These are phyloP conservation scores for Saturnispora saitoi DNA, from an alignment of 805 yeast species.

Conservation along the genomic window DNA sequence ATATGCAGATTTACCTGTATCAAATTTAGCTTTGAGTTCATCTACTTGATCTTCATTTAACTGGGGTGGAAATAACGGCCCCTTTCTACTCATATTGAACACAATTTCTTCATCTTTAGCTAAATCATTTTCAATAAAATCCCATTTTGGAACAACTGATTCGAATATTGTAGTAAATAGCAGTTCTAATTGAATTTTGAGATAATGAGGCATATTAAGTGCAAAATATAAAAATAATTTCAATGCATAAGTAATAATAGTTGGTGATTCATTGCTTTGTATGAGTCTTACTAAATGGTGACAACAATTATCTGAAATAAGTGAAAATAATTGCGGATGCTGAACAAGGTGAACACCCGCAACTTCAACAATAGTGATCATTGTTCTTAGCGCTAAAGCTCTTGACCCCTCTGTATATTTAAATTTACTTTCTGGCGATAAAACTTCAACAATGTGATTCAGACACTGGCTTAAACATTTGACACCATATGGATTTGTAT, in stretches of 20 bases:
- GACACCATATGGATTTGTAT: constrained; percentile 54
- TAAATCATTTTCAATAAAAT: constrained; percentile 22
- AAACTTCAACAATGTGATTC: constrained; percentile 65
- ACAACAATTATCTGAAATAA: constrained; percentile 75
- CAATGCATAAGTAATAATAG: constrained; percentile 65
- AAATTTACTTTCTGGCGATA: constrained; percentile 73
- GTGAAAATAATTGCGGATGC: constrained; percentile 57
- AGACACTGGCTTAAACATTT: constrained; percentile 70
- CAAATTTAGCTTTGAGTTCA: constrained; percentile 30
- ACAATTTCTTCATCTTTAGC: constrained; percentile 22
- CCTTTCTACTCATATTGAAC: constrained; percentile 23
- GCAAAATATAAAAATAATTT: constrained; percentile 67
- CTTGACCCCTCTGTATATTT: constrained; percentile 85
- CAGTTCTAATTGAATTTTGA: constrained; percentile 76
- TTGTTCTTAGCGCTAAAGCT: constrained; percentile 67
- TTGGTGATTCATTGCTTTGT: constrained; percentile 63
- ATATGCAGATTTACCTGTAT: constrained; percentile 37
- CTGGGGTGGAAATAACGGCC: constrained; percentile 20
- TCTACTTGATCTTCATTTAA: constrained; percentile 23
- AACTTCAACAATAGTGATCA: constrained; percentile 75
- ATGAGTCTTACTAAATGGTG: constrained; percentile 76
- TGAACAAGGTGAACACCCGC: constrained; percentile 54
- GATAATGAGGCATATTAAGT: constrained; percentile 51
- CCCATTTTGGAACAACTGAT: constrained; percentile 22
- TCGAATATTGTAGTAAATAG: constrained; percentile 57